Base-by-base conservation (phyloP, 805 yeast species). In the Lachancea cidri region DNA sequence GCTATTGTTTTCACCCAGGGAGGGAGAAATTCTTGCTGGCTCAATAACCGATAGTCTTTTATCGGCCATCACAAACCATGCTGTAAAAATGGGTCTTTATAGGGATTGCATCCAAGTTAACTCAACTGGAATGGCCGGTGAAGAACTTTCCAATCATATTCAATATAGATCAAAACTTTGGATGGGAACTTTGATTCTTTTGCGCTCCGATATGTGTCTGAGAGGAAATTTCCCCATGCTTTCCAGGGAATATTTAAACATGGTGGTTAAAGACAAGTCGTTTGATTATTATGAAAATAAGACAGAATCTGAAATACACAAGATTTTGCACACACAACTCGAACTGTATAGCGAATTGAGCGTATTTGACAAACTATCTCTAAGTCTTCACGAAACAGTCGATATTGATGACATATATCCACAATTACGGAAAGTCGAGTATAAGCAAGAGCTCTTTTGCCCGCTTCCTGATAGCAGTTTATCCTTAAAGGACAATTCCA, bases 101-200 rank as follows among this genome's bases (percentile, higher is more conserved):
- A 27, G 42, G 27, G 42, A 39, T 29, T 33, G 42, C 29, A 33
- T 39, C 9, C 29, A 34, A 8, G 31, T 20, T 6, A 20, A 27
- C 13, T 7, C 20, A 3, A 14, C 17, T 14, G n/a, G 15, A 4
- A 17, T 17, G 9, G 27, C 5, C 14, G 34, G 19, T 17, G 22
- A 11, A 8, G 15, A 17, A 16, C 13, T n/a, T 24, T 33, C 29
- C 13, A 13, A 33, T 22, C 22, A 24, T n/a, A 13, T 39, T 17
- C 42, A 39, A 22, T 39, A 33, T 19, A 24, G 42, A 19, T 20
- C 34, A 2, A 39, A 39, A 25, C 42, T 39, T 16, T 39, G 42
- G 42, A 33, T 39, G 29, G 42, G 42, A 7, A 17, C 36, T 20
- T 36, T 39, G 4, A 34, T 39, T 6, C 19, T 39, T 5, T 29